Evolutionary conservation across 2,329 filamentous ascomycete genomes (phyloP), one percentile per base, ranked within the genome.

Genomic region (Cercospora brassicicola): DNA sequence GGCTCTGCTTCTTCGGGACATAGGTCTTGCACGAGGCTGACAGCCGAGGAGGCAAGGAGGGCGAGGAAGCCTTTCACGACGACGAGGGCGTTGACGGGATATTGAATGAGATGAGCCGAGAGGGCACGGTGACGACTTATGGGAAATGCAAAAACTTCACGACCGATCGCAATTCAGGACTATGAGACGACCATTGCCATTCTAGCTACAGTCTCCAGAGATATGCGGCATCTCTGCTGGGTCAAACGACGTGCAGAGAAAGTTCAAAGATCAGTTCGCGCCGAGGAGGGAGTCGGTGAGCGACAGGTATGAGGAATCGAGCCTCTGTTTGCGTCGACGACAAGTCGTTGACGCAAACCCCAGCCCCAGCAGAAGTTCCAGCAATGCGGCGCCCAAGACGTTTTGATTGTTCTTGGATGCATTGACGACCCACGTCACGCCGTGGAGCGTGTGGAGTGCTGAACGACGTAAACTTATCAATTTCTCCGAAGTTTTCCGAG

Each of bases 31-130:
- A 31, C 31, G 26, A 36, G 11, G 23, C 2, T 42, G 36, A 39
- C 31, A n/a, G 62, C 31, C n/a, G 62, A 57, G 18, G 62, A 64
- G 33, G 62, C 62, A 36, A 64, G 62, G 33, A 56, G 62, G n/a
- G 20, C 53, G 20, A 39, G 62, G 18, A 64, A 36, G 28, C 62
- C 62, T n/a, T 64, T 57, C 30, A 64, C 62, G 18, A 64, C 53
- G 11, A 64, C 62, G 23, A 64, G 51, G 62, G 62, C 62, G 11
- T 59, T 64, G 51, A 64, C 62, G 23, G 53, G 62, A n/a, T 59
- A 59, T 48, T 59, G 30, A 59, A 20, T 26, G 3, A 10, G 15
- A n/a, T n/a, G 53, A 48, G 8, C 18, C 20, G 20, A 8, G 10
- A 23, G 20, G 45, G 4, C 13, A 23, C 7, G 45, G 18, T 20